Base-by-base conservation (phyloP, 257 asterid species). In the Petunia secreta region DNA sequence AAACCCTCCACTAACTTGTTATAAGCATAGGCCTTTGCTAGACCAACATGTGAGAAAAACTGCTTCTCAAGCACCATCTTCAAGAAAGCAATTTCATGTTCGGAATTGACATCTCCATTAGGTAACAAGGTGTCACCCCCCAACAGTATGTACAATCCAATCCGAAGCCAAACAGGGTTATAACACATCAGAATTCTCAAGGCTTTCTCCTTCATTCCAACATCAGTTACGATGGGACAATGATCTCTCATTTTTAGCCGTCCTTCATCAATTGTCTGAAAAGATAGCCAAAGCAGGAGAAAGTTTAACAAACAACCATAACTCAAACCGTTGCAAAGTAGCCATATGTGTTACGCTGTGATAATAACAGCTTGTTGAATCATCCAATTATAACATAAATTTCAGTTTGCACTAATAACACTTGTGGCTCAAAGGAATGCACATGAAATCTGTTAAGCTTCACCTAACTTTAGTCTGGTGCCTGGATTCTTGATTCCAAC, bases 171-270 rank as follows among this genome's bases (percentile, higher is more conserved):
- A 79, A 81, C 63, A 34, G 93, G 97, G 81, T 88, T 96, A 87
- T 92, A 96, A 75, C 87, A 83, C 99, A 90, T 92, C 52, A 96
- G 95, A 84, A 86, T 84, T 89, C 82, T 87, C 84, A 92, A 38
- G 78, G 98, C 91, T 83, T 87, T 91, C 88, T 94, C 98, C 88
- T 91, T 96, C 94, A 96, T 89, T 80, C 95, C 96, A 46, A 92
- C 98, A 89, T 96, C 99, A 82, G 93, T 96, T 71, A 94, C 97
- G 80, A 92, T 85, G 55, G 99, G 99, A 79, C 99, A 96, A 84
- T 94, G 89, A 41, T 88, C 85, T 88, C 89, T 91, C 97, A 96
- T 94, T 82, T 90, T 94, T 82, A 96, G 79, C 74, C 99, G 85
- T 13, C 97, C 97, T 59, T 92, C 98, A 80, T 96, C 99, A 78